phyloP scores from a whole-genome alignment of 345 rosid genomes.

The Alliaria petiolata region DNA sequence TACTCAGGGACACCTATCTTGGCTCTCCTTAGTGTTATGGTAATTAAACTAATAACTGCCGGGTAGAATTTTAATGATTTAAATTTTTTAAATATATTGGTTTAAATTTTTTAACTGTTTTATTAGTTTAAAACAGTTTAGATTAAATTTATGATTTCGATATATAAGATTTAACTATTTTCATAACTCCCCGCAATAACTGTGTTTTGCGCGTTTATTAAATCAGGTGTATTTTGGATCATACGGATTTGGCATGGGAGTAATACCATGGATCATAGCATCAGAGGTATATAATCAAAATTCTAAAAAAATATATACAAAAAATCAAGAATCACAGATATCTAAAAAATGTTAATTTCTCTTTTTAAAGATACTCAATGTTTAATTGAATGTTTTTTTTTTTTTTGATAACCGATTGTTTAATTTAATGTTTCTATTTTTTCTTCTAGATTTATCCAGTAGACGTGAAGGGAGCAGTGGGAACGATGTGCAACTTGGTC shows the following conservation, averaged over 20 bases:
- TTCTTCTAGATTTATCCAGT: conserved; percentile 42
- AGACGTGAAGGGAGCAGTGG: conserved; percentile 54
- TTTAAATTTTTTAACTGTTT: too few relatives aligned
- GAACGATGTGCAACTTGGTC: conserved; percentile 45
- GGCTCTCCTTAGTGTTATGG: conserved; percentile 33
- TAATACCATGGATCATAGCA: conserved; percentile 45
- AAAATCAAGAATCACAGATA: not conserved
- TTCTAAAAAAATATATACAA: not conserved
- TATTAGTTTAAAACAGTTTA: too few relatives aligned
- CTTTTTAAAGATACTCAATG: not conserved
- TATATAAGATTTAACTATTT: too few relatives aligned
- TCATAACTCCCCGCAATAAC: too few relatives aligned
- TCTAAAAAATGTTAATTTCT: not conserved
- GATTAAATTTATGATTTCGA: too few relatives aligned
- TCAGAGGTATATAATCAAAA: conserved; percentile 34
- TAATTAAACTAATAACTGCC: too few relatives aligned
- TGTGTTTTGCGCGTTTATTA: not conserved
- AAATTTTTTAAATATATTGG: too few relatives aligned
- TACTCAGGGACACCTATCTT: conserved; percentile 20
- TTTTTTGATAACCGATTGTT: too few relatives aligned
- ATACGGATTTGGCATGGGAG: conserved; percentile 44
- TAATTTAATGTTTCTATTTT: not conserved
- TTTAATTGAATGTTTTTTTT: too few relatives aligned
- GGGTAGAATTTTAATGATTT: too few relatives aligned
- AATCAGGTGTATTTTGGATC: conserved; percentile 36